phyloP scores from a whole-genome alignment of 495 filamentous ascomycete genomes.

The Penicillium flavigenum region DNA sequence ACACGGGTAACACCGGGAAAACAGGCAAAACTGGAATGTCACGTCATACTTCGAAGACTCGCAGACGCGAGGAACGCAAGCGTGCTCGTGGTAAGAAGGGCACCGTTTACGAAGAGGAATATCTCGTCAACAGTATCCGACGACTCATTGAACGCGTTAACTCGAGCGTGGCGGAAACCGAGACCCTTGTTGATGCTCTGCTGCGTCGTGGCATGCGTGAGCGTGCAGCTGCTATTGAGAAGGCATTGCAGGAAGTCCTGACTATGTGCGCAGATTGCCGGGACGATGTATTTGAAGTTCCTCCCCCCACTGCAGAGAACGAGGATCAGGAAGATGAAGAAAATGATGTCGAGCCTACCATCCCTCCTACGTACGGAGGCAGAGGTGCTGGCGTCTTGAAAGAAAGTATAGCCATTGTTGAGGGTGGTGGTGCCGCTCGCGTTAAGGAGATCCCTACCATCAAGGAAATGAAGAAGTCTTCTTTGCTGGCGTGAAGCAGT shows the following conservation, averaged over 20 bases:
- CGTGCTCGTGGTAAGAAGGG: conserved; percentile 91
- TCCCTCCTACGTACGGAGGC: conserved; percentile 23
- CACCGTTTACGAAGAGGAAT: conserved; percentile 96
- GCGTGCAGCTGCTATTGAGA: conserved; percentile 74
- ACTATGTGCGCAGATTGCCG: conserved; percentile 62
- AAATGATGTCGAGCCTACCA: conserved; percentile 22
- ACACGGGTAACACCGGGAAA: conserved; percentile 72
- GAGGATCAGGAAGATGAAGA: conserved; percentile 19
- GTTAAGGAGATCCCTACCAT: conserved; percentile 42
- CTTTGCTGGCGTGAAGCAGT: conserved; percentile 47
- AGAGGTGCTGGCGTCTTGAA: conserved; percentile 41
- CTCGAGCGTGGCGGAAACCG: conserved; percentile 61
- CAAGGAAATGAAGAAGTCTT: conserved; percentile 52
- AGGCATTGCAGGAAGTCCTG: conserved; percentile 66
- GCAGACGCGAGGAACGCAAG: conserved; percentile 88
- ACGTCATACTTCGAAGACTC: conserved; percentile 77
- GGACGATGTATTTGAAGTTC: conserved; percentile 62
- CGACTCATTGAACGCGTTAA: conserved; percentile 84
- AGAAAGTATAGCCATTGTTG: conserved; percentile 40
- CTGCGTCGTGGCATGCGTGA: conserved; percentile 82
- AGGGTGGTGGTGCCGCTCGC: conserved; percentile 19
- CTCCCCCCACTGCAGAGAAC: conserved; percentile 16
- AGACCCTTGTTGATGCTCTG: conserved; percentile 69
- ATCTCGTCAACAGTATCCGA: conserved; percentile 83
- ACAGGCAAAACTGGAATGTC: conserved; percentile 69